These are phyloP conservation scores for Aspergillus nidulans DNA, from an alignment of 495 filamentous ascomycete species.

Conservation along the genomic window DNA sequence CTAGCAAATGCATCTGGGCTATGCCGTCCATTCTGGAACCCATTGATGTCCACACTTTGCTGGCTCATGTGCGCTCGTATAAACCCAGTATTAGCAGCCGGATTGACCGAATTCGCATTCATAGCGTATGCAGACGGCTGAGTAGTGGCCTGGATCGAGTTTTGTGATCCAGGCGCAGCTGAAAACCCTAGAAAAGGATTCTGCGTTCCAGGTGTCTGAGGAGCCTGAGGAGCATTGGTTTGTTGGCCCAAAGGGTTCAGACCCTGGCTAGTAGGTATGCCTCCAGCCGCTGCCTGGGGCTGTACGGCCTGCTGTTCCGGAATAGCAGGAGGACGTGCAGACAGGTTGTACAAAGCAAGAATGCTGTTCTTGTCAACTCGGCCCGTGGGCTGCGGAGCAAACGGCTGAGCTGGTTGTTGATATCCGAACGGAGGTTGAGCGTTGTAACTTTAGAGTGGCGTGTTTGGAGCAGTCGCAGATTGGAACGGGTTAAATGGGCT, in stretches of 20 bases:
- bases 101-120: conserved; percentile 14
- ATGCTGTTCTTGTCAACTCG: conserved; percentile 77
- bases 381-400: conserved; percentile 39
- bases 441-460: conserved; percentile 26
- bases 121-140: conserved; percentile 11
- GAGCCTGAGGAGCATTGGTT: conserved; percentile 1
- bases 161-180: neutral
- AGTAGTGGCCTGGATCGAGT: conserved; percentile 19
- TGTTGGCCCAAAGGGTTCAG: conserved; percentile 20
- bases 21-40: conserved; percentile 72
- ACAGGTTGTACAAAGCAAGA: conserved; percentile 78
- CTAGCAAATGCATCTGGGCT: conserved; percentile 97
- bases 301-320: conserved; percentile 31
- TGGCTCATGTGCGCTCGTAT: conserved; percentile 66
- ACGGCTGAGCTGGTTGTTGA: conserved; percentile 34
- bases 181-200: conserved; percentile 38
- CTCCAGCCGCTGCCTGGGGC: conserved; percentile 16
- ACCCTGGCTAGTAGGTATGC: conserved; percentile 18
- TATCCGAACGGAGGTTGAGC: conserved; percentile 27
- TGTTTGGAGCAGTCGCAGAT: conserved; percentile 26
- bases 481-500: conserved; percentile 38
- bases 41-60: conserved; percentile 81
- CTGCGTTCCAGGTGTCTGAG: conserved; percentile 19
- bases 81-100: conserved; percentile 15
- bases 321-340: conserved; percentile 55